Conservation (phyloP, 768 basidiomycete genomes). For the Hemileccinum impolitum region DNA sequence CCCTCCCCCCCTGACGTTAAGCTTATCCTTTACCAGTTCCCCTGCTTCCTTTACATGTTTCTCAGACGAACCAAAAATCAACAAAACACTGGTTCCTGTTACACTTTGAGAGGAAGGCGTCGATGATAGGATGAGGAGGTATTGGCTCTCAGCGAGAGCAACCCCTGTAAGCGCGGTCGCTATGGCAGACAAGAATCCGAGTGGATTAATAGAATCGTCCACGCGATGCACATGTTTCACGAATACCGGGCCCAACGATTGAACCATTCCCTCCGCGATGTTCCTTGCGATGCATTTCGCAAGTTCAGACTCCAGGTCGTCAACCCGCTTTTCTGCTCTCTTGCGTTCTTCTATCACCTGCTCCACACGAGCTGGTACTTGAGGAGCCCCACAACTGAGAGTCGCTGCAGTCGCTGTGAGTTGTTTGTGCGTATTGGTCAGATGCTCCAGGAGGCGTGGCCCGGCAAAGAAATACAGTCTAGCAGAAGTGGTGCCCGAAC, state of each 20-base stretch:
- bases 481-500: constrained; percentile 58
- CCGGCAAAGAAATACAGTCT: constrained; percentile 84
- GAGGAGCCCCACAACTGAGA: constrained; percentile 64
- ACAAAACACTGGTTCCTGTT: constrained; percentile 49
- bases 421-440: constrained; percentile 53
- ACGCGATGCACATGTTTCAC: constrained; percentile 53
- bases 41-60: constrained; percentile 56
- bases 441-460: constrained; percentile 63
- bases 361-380: constrained; percentile 64
- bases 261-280: constrained; percentile 37
- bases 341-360: constrained; percentile 67
- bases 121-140: constrained; percentile 57
- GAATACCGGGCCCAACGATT: constrained; percentile 29
- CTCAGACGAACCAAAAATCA: constrained; percentile 61
- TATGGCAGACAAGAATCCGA: constrained; percentile 59
- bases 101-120: constrained; percentile 55
- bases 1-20: constrained; percentile 73
- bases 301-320: constrained; percentile 67
- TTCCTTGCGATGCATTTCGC: constrained; percentile 46
- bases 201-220: constrained; percentile 58
- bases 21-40: constrained; percentile 51
- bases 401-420: constrained; percentile 55
- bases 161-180: constrained; percentile 42
- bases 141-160: constrained; percentile 26
- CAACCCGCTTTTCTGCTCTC: constrained; percentile 61